These are phyloP conservation scores for Urtica urens DNA, from an alignment of 306 rosid species.

Conservation along the genomic window DNA sequence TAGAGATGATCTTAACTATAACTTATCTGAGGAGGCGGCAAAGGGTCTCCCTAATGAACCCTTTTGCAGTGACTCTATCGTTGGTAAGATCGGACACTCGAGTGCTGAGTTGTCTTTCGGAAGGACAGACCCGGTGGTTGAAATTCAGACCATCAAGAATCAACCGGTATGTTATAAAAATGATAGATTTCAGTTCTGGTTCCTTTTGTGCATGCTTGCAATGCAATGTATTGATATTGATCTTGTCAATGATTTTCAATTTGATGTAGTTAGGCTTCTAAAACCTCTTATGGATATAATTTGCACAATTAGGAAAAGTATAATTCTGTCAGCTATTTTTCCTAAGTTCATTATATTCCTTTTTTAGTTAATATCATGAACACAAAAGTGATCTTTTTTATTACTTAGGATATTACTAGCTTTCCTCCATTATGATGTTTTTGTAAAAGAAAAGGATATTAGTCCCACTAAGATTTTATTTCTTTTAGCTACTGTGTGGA, in stretches of 20 bases:
- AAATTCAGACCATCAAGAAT: conserved; percentile 24
- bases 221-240: neutral
- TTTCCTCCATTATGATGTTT: no score
- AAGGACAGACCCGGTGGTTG: conserved; percentile 25
- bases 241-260: conserved; percentile 3
- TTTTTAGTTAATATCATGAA: no score
- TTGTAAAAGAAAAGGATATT: no score
- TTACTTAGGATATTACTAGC: no score
- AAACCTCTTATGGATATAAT: no score
- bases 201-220: conserved; percentile 2
- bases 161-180: conserved; percentile 34
- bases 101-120: conserved; percentile 29
- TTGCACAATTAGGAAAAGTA: no score
- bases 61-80: conserved; percentile 22
- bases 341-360: no score
- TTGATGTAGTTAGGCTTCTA: no score
- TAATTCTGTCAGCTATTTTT: no score
- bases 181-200: conserved; percentile 5
- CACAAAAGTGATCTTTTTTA: no score
- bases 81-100: conserved; percentile 21
- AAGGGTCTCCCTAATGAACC: conserved; percentile 24
- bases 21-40: conserved; percentile 26
- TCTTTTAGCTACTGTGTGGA: no score
- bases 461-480: no score
- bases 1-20: conserved; percentile 20